Evolutionary conservation across 163 green algal genomes (phyloP), one percentile per base, ranked within the genome.

Genomic region (Chloromonas sp.): DNA sequence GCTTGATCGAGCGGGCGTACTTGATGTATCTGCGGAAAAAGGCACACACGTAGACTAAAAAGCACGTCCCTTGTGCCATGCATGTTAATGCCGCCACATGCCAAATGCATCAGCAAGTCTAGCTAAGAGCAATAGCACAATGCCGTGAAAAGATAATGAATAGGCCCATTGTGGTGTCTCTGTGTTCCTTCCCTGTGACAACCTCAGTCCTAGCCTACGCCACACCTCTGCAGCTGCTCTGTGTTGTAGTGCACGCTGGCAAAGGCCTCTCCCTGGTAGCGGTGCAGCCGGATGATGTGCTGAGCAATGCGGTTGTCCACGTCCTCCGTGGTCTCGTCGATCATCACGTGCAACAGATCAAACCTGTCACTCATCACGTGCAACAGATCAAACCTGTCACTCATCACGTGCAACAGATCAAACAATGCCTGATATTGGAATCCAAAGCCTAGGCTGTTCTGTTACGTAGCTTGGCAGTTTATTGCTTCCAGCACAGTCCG

Each of bases 321-420:
- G n/a, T 88, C 89, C 58, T 96, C 92, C 57, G 98, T 96, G 58
- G 95, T 94, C 89, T 99, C 96, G 86, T 99, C 97, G 57, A 99
- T 90, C 97, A 99, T 99, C 15, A 99, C 94, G 86, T 99, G 97
- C 78, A 99, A 92, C 84, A 99, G 92, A 91, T 99, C 97, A 87
- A 99, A 99, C 74, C 94, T 96, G 92, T 99, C 97, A 57, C 99
- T 90, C 97, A 99, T 99, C 15, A 99, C 94, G 86, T 99, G 97
- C 78, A 99, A 92, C 84, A 99, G 92, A 91, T 99, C 97, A 87
- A 99, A 99, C 74, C 94, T 96, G 92, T 99, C 97, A 57, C 99
- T 90, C 97, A 99, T 99, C 15, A 99, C 94, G 86, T 99, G 97
- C 78, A 99, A 92, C 84, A 99, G 92, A 91, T 99, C 97, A 87